These are phyloP conservation scores for Gossypium longicalyx DNA, from an alignment of 345 rosid species.

Conservation along the genomic window DNA sequence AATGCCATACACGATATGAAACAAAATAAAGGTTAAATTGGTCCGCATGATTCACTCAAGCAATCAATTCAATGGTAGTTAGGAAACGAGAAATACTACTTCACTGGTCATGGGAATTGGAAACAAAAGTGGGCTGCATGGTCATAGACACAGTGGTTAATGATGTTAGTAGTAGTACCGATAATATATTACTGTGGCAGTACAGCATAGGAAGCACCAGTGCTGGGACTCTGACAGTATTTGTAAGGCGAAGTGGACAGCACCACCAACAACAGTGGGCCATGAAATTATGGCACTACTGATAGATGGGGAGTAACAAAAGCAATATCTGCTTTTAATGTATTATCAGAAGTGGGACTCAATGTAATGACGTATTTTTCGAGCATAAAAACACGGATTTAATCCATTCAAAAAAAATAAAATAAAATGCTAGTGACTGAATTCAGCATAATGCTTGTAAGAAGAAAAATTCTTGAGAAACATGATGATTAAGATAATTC, in stretches of 20 bases:
- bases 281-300: background rate
- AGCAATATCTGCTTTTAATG: background rate
- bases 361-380: background rate
- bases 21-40: background rate
- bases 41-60: slow-evolving; percentile 6
- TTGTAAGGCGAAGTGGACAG: background rate
- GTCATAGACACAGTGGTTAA: background rate
- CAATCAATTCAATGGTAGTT: background rate
- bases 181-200: background rate
- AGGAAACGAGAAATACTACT: background rate
- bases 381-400: background rate
- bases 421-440: background rate
- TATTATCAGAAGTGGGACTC: background rate
- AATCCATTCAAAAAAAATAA: background rate
- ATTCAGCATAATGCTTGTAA: background rate
- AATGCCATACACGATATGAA: background rate
- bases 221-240: background rate
- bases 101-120: background rate
- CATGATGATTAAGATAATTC: background rate
- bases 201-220: background rate
- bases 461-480: background rate
- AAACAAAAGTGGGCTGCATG: slow-evolving; percentile 1
- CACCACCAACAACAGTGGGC: background rate
- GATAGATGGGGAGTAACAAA: background rate
- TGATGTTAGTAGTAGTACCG: background rate